Evolutionary conservation across 2,329 filamentous ascomycete species (phyloP).

Genomic region (Curvularia hawaiiensis): DNA sequence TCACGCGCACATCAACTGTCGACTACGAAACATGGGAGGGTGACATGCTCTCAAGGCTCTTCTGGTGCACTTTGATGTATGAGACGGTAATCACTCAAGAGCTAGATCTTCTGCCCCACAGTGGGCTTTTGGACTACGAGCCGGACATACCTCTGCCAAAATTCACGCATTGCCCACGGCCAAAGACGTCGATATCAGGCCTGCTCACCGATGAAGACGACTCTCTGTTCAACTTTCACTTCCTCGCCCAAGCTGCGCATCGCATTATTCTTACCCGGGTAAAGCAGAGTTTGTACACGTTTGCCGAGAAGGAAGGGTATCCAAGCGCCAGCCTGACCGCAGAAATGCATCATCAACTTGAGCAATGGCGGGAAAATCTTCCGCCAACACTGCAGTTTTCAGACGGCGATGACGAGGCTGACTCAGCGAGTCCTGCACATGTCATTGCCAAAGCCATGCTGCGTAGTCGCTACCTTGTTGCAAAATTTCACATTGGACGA

Average conservation of each 20-base stretch:
- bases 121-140: constrained; percentile 57
- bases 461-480: constrained; percentile 45
- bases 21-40: constrained; percentile 59
- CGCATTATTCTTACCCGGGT: constrained; percentile 61
- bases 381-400: constrained; percentile 55
- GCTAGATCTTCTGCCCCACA: constrained; percentile 56
- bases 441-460: constrained; percentile 48
- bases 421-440: constrained; percentile 42
- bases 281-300: constrained; percentile 57
- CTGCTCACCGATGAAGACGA: constrained; percentile 54
- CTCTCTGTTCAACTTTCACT: constrained; percentile 62
- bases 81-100: constrained; percentile 62
- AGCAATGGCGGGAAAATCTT: constrained; percentile 60
- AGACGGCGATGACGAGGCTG: constrained; percentile 39
- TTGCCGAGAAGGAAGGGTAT: constrained; percentile 48
- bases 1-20: constrained; percentile 50
- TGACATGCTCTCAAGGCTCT: constrained; percentile 61
- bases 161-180: constrained; percentile 54
- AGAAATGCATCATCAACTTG: constrained; percentile 61
- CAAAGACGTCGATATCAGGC: constrained; percentile 42
- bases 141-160: constrained; percentile 60
- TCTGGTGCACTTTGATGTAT: constrained; percentile 62
- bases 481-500: constrained; percentile 46
- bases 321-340: constrained; percentile 56
- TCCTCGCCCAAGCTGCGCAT: constrained; percentile 62